Evolutionary conservation across 139 green algal species (phyloP).

Genomic region (Volvox reticuliferus): DNA sequence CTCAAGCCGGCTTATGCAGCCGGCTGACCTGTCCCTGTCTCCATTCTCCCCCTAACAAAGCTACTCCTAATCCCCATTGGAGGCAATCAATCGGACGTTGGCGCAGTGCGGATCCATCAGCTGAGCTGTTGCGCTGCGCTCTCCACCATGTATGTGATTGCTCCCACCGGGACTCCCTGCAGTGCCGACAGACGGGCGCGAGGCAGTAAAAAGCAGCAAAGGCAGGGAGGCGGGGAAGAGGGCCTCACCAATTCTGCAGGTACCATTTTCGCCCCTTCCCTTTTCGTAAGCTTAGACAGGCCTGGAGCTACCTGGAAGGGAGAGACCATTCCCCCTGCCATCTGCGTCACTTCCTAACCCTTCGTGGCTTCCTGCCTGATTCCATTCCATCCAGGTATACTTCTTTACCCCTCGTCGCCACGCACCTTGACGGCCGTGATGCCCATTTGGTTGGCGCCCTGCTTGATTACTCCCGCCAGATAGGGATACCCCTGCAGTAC

Average conservation of each 20-base stretch:
- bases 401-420: not conserved
- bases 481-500: slow-evolving; percentile 17
- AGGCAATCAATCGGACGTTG: too few species aligned
- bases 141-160: slow-evolving; percentile 40
- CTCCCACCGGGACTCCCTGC: slow-evolving; percentile 38
- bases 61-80: too few species aligned
- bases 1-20: too few species aligned
- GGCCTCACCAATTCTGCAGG: too few species aligned
- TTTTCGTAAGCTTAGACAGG: too few species aligned
- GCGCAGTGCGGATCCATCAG: not conserved
- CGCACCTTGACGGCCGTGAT: slow-evolving; percentile 21
- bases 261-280: too few species aligned
- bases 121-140: slow-evolving; percentile 30
- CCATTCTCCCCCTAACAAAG: too few species aligned
- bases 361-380: not conserved
- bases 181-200: not conserved
- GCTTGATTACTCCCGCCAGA: slow-evolving; percentile 39
- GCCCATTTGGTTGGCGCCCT: not conserved
- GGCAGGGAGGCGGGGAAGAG: too few species aligned
- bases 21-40: too few species aligned
- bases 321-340: too few species aligned
- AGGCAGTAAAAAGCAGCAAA: not conserved
- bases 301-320: too few species aligned
- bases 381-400: not conserved
- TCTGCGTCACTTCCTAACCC: too few species aligned